Evolutionary conservation across 257 asterid genomes (phyloP).

Genomic region (Ilex aquifolium): DNA sequence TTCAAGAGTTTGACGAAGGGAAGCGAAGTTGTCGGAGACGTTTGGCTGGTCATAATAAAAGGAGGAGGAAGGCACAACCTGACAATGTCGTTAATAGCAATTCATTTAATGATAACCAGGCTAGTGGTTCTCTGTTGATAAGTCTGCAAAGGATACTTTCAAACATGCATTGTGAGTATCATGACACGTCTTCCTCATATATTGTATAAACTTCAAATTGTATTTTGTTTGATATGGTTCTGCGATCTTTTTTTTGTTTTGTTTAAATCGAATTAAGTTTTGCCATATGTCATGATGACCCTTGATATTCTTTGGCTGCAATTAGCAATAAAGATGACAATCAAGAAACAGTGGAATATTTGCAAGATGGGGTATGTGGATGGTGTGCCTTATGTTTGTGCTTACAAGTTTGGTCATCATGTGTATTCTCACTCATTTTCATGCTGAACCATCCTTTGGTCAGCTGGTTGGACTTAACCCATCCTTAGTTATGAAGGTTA

Average conservation of each 20-base stretch:
- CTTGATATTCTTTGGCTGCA: too few species aligned
- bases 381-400: too few species aligned
- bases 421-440: too few species aligned
- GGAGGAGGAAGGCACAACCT: conserved; percentile 73
- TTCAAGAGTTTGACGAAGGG: conserved; percentile 84
- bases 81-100: conserved; percentile 30
- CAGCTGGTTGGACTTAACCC: too few species aligned
- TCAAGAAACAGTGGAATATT: too few species aligned
- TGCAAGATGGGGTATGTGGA: too few species aligned
- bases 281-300: not conserved
- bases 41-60: conserved; percentile 72
- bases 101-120: conserved; percentile 44
- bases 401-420: too few species aligned
- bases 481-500: too few species aligned
- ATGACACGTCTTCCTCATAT: conserved; percentile 1
- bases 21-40: conserved; percentile 80
- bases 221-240: conserved; percentile 5
- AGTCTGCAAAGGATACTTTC: conserved; percentile 69
- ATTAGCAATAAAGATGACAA: too few species aligned
- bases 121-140: conserved; percentile 59
- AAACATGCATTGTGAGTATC: conserved; percentile 62
- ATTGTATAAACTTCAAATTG: not conserved
- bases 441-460: too few species aligned
- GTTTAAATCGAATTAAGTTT: conserved; percentile 4
- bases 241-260: conserved; percentile 7